Evolutionary conservation across 2,329 filamentous ascomycete species (phyloP).

Genomic region (Epichloe scottii): DNA sequence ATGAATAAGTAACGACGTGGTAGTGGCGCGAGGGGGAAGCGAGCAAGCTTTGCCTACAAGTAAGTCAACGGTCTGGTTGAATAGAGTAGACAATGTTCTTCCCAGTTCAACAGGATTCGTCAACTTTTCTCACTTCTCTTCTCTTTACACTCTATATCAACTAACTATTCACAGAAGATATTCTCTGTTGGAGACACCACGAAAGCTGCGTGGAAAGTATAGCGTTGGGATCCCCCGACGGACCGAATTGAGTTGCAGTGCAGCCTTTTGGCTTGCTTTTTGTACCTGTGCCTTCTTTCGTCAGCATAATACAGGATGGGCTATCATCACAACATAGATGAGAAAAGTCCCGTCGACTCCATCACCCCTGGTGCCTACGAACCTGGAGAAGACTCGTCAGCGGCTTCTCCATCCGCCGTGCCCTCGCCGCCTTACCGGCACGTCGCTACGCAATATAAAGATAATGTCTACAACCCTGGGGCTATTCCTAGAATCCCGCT

Average conservation of each 20-base stretch:
- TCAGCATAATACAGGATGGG: background rate
- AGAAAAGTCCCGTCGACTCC: background rate
- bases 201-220: background rate
- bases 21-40: background rate
- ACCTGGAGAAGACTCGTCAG: slow-evolving; percentile 7
- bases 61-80: background rate
- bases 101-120: too few species aligned
- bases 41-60: background rate
- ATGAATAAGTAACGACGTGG: background rate
- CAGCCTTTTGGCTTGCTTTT: too few species aligned
- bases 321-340: background rate
- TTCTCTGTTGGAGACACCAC: background rate
- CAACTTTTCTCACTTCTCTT: background rate
- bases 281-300: background rate
- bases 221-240: background rate
- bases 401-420: slow-evolving; percentile 15
- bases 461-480: slow-evolving; percentile 9
- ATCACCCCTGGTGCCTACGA: background rate
- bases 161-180: background rate
- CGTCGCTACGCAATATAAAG: slow-evolving; percentile 24
- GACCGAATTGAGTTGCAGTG: too few species aligned
- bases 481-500: slow-evolving; percentile 14
- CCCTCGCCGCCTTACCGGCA: slow-evolving; percentile 18
- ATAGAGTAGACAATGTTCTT: background rate
- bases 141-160: background rate